Evolutionary conservation across 306 rosid genomes (phyloP).

Genomic region (Casuarina equisetifolia): DNA sequence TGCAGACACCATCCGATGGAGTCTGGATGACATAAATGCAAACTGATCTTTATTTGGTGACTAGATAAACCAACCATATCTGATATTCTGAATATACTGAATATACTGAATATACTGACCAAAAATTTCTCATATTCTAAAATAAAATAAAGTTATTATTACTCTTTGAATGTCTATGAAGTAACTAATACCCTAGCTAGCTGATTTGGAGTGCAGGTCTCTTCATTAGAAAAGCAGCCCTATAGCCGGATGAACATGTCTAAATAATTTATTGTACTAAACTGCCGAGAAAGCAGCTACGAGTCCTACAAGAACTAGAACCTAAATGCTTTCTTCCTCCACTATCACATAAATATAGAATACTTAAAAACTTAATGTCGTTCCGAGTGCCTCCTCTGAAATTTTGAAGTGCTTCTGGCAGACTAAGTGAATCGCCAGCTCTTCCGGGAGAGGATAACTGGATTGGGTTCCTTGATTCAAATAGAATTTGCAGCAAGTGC

Average conservation of each 20-base stretch:
- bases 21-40: neutral
- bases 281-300: conserved; percentile 41
- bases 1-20: neutral
- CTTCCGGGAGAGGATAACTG: conserved; percentile 39
- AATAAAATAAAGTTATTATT: conserved; percentile 14
- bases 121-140: neutral
- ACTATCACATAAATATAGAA: conserved; percentile 44
- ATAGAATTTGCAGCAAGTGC: conserved; percentile 43
- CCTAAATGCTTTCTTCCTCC: conserved; percentile 48
- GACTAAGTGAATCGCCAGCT: conserved; percentile 45
- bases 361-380: conserved; percentile 33
- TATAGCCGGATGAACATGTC: conserved; percentile 35
- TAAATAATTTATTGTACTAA: conserved; percentile 58
- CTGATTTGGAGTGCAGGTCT: conserved; percentile 30
- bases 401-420: conserved; percentile 44
- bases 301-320: conserved; percentile 43
- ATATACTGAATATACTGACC: neutral
- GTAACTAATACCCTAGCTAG: conserved; percentile 29
- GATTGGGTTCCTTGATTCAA: conserved; percentile 37
- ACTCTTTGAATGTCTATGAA: conserved; percentile 26
- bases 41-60: neutral
- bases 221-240: conserved; percentile 28
- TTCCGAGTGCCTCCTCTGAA: conserved; percentile 38
- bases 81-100: neutral
- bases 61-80: neutral